Evolutionary conservation across 1,284 basidiomycete genomes (phyloP).

Genomic region (Melampsora americana): DNA sequence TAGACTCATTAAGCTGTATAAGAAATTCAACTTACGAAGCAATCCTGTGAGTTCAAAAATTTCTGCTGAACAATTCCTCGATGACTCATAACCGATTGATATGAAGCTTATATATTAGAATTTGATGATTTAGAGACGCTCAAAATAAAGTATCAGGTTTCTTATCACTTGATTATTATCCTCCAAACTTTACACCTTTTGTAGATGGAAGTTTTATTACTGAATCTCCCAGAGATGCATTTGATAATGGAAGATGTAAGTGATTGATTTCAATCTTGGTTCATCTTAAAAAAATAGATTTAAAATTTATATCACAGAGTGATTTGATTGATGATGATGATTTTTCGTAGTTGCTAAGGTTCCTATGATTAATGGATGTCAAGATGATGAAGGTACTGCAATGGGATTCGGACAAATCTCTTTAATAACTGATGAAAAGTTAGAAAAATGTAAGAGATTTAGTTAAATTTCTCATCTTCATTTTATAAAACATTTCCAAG

Average conservation of each 20-base stretch:
- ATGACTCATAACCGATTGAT: too few relatives aligned
- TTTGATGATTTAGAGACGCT: neutral
- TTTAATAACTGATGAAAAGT: neutral
- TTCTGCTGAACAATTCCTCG: too few relatives aligned
- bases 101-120: too few relatives aligned
- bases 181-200: neutral
- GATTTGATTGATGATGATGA: neutral
- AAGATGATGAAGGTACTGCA: slow-evolving; percentile 5
- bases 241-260: neutral
- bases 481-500: too few relatives aligned
- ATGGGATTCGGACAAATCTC: neutral
- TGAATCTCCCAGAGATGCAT: neutral
- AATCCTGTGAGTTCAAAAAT: neutral
- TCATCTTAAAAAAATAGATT: neutral
- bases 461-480: too few relatives aligned
- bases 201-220: slow-evolving; percentile 9
- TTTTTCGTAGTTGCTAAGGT: neutral
- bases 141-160: neutral
- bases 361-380: neutral
- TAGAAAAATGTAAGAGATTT: neutral
- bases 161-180: neutral
- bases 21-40: too few relatives aligned
- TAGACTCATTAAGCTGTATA: neutral
- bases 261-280: neutral
- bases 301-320: neutral